Base-by-base conservation (phyloP, 495 filamentous ascomycete genomes). In the Neohortaea acidophila region DNA sequence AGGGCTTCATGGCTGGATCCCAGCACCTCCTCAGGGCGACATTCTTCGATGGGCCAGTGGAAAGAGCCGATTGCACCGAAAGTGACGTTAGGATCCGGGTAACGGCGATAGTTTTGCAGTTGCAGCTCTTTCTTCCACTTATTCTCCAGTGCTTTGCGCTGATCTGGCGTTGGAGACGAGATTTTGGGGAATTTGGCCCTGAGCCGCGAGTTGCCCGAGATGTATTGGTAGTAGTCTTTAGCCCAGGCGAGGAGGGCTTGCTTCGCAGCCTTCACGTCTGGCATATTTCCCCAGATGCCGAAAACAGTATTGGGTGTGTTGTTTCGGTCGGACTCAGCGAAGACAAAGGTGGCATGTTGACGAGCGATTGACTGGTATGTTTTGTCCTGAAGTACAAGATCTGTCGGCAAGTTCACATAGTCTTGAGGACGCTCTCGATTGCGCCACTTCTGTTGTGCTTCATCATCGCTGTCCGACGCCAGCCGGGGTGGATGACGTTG, bases 1-100 rank as follows among this genome's bases (percentile, higher is more conserved):
- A 54, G 21, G 5, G 51, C 51, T 33, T 54, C 51, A 21, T 26
- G 36, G 29, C 33, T 45, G 2, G 14, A 31, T 10, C 51, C 51
- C 21, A 54, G 26, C 11, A 44, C 30, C 21, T 47, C 43, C 18
- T 44, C 48, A 0, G 46, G 46, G 7, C 36, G 23, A 24, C 45
- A 45, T 15, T 51, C 40, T n/a, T 41, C 18, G 2, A 38, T 15
- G 3, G 51, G 51, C 51, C 51, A 53, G 11, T 35, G 35, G 15
- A 48, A 51, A 20, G 40, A 39, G 14, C 29, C 51, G 6, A 39
- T 48, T 1, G 41, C 39, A 4, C 25, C 26, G 27, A 48, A 45
- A 2, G 11, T 21, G 20, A 25, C 24, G 29, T 33, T 40, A 12
- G 26, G 17, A 2, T 37, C 22, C 3, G 51, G 51, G 17, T 42